Evolutionary conservation across 306 rosid genomes (phyloP).

Genomic region (Trifolium subterraneum): DNA sequence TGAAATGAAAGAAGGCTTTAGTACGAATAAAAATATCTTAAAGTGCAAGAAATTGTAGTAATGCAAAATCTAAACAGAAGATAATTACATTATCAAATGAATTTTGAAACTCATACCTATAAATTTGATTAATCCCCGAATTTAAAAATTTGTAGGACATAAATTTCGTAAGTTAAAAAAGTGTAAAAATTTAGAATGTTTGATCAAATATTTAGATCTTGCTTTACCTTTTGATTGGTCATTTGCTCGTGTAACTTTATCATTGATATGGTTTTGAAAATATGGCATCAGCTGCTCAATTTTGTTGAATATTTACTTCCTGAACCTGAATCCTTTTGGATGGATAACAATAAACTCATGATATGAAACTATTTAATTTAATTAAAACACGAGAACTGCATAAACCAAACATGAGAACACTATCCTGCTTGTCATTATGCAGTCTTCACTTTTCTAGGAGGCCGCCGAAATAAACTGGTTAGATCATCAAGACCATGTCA

Average conservation of each 20-base stretch:
- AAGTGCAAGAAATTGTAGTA: too few relatives aligned
- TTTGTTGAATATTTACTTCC: conserved; percentile 53
- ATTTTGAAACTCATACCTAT: background rate
- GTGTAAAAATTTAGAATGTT: background rate
- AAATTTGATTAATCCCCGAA: background rate
- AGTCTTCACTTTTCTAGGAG: too few relatives aligned
- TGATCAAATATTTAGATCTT: conserved; percentile 27
- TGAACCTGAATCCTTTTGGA: conserved; percentile 56
- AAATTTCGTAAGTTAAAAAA: background rate
- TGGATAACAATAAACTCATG: conserved; percentile 55
- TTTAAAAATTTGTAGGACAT: background rate
- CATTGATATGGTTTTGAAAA: conserved; percentile 56
- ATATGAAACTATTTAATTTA: too few relatives aligned
- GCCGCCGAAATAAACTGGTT: too few relatives aligned
- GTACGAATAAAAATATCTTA: too few relatives aligned
- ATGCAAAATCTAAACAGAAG: too few relatives aligned
- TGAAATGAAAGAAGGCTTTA: too few relatives aligned
- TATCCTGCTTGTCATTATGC: too few relatives aligned
- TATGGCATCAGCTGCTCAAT: conserved; percentile 48
- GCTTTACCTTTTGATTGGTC: conserved; percentile 37
- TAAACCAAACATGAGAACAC: too few relatives aligned
- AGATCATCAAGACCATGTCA: too few relatives aligned
- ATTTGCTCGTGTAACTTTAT: conserved; percentile 33
- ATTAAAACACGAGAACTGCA: too few relatives aligned
- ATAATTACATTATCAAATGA: too few relatives aligned